Percentiles rank a stretch among this genome's conserved stretches.
Conservation (phyloP, 1,284 basidiomycete genomes). For the Phlebopus sp. region DNA sequence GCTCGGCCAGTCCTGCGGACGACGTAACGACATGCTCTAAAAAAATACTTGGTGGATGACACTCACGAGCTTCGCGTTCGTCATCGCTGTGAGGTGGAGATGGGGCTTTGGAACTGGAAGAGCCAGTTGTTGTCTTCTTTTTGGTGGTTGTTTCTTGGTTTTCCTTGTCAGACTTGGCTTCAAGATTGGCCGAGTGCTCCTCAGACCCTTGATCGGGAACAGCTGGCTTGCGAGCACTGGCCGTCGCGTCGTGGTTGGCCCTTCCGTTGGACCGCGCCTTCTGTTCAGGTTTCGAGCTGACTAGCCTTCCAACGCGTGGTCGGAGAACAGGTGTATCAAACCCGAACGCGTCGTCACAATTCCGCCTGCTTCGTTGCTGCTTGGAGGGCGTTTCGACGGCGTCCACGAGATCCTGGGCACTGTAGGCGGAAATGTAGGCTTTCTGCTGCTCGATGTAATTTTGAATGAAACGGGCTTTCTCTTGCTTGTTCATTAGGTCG, state of each 20-base stretch:
- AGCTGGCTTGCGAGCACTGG: constrained; percentile 1
- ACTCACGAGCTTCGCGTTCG: constrained; percentile 36
- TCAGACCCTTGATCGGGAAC: not conserved
- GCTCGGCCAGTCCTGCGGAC: constrained; percentile 48
- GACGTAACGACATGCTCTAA: too few species aligned
- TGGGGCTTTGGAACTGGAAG: constrained; percentile 4
- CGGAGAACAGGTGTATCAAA: constrained; percentile 62
- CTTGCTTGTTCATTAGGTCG: constrained; percentile 30
- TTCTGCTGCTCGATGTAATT: constrained; percentile 52
- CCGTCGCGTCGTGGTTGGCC: constrained; percentile 2
- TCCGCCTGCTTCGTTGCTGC: not conserved
- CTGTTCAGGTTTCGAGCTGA: constrained; percentile 2
- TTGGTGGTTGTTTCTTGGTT: constrained; percentile 18
- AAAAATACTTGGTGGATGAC: not conserved
- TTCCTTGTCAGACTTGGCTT: constrained; percentile 5
- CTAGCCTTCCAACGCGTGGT: constrained; percentile 36
- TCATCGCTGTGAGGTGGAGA: constrained; percentile 21
- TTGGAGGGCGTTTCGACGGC: constrained; percentile 15
- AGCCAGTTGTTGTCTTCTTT: constrained; percentile 12
- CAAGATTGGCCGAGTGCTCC: constrained; percentile 7
- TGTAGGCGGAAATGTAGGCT: constrained; percentile 43
- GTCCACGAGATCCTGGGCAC: constrained; percentile 42
- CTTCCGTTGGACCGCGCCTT: constrained; percentile 5
- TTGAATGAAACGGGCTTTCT: constrained; percentile 43
- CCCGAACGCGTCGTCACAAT: constrained; percentile 27